Evolutionary conservation across 257 asterid species (phyloP), one percentile per base, ranked within the genome.

Genomic region (Petunia axillaris): DNA sequence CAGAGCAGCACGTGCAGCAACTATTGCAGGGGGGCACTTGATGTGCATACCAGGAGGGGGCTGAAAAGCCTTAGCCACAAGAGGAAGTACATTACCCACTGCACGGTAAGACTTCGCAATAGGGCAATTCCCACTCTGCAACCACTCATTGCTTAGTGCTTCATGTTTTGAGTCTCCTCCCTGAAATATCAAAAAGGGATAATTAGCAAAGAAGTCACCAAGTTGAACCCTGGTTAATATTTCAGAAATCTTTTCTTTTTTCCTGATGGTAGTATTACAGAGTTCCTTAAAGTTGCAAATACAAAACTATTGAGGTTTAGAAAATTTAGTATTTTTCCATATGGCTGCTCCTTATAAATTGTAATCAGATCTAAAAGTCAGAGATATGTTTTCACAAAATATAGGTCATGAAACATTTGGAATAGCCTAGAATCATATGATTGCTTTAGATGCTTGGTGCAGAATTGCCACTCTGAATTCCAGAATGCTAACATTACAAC

Each of bases 61-160:
- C 89, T 85, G 91, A 78, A 94, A 85, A 80, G 85, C 94, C 81
- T 90, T 90, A 15, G 97, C 97, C 73, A 92, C 94, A 2, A 94
- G 91, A 71, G 98, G 98, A 8, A 94, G 87, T 77, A 92, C 95
- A 3, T 85, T 81, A 60, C 97, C 85, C 46, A 94, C 92, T 16
- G 98, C 97, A 16, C 98, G 89, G 70, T 87, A 92, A 11, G 98
- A 94, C 88, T 92, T 94, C 9, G 98, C 98, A 67, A 94, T 91
- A 2, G 98, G 98, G 85, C 98, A 94, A 66, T 90, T 90, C 46
- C 98, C 98, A 8, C 58, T 90, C 84, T 91, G 89, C 80, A 94
- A 81, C 98, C 98, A 94, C 84, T 94, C 97, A 2, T 90, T 80
- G 86, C 97, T 81, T 83, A 87, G 70, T 9, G 97, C 91, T 83